These are phyloP conservation scores for Kwoniella sp. DNA, from an alignment of 768 basidiomycete species.

Conservation along the genomic window DNA sequence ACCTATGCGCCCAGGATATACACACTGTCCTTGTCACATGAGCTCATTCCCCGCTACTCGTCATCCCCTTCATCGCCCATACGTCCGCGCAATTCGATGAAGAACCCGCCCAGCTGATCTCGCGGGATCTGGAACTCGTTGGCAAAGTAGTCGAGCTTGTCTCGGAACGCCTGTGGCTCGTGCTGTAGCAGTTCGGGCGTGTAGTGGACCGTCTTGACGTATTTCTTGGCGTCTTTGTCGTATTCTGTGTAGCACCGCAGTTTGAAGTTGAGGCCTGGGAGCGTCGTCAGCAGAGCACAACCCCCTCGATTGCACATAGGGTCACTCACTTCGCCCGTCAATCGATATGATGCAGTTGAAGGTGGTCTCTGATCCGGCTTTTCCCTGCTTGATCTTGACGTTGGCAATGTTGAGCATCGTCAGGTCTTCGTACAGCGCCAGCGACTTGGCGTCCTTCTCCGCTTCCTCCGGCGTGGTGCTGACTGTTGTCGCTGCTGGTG, in stretches of 20 bases:
- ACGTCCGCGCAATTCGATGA: constrained; percentile 25
- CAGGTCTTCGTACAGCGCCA: constrained; percentile 78
- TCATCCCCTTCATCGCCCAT: constrained; percentile 21
- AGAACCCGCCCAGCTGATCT: constrained; percentile 32
- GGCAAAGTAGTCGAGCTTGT: constrained; percentile 31
- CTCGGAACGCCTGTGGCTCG: constrained; percentile 40
- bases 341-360: constrained; percentile 58
- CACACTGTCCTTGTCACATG: no score
- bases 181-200: constrained; percentile 33
- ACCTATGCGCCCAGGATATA: no score
- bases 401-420: constrained; percentile 70
- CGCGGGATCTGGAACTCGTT: constrained; percentile 31
- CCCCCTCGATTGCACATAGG: neutral
- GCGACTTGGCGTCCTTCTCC: constrained; percentile 59
- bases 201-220: constrained; percentile 30
- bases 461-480: constrained; percentile 31
- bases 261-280: constrained; percentile 44
- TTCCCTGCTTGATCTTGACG: constrained; percentile 56
- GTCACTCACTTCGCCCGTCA: constrained; percentile 32
- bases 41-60: no score
- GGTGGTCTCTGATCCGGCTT: constrained; percentile 59
- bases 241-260: constrained; percentile 36
- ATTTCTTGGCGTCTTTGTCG: constrained; percentile 14
- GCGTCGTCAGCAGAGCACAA: neutral
- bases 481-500: neutral